Evolutionary conservation across 352 stramenopile genomes (phyloP).

Genomic region (Phytopythium litorale): DNA sequence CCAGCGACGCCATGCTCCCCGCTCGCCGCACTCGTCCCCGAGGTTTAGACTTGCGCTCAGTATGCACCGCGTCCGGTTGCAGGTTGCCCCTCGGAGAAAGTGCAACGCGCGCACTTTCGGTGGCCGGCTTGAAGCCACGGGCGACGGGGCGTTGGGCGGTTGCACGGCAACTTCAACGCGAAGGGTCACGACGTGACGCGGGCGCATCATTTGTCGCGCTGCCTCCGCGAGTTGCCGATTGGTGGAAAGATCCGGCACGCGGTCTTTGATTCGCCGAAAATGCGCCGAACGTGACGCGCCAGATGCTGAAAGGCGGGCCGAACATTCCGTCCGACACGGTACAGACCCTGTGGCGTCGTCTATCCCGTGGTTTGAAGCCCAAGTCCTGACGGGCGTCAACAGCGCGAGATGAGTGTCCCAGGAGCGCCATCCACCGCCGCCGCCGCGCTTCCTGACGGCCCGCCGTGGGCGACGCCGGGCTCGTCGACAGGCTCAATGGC

Average conservation of each 20-base stretch:
- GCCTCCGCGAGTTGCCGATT: background rate
- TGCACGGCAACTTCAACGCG: conserved; percentile 6
- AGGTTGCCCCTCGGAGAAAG: background rate
- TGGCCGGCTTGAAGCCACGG: too few relatives aligned
- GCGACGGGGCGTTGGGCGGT: background rate
- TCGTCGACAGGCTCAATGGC: too few relatives aligned
- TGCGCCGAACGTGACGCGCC: too few relatives aligned
- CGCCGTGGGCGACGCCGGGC: too few relatives aligned
- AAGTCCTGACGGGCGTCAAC: background rate
- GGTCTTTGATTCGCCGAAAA: background rate
- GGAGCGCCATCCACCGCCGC: background rate
- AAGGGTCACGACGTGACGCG: conserved; percentile 4
- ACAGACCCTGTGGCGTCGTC: background rate
- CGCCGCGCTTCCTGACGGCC: too few relatives aligned
- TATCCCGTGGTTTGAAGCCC: background rate
- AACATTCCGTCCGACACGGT: background rate
- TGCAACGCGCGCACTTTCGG: background rate
- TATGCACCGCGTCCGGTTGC: background rate
- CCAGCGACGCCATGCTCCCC: conserved; percentile 52
- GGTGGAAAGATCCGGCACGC: background rate
- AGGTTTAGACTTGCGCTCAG: background rate
- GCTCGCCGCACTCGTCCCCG: background rate
- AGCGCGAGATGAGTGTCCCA: background rate
- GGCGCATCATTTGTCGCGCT: conserved; percentile 1
- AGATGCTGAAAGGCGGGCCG: too few relatives aligned